phyloP scores from a whole-genome alignment of 805 yeast species.

The Cyberlindnera xylosilytica region DNA sequence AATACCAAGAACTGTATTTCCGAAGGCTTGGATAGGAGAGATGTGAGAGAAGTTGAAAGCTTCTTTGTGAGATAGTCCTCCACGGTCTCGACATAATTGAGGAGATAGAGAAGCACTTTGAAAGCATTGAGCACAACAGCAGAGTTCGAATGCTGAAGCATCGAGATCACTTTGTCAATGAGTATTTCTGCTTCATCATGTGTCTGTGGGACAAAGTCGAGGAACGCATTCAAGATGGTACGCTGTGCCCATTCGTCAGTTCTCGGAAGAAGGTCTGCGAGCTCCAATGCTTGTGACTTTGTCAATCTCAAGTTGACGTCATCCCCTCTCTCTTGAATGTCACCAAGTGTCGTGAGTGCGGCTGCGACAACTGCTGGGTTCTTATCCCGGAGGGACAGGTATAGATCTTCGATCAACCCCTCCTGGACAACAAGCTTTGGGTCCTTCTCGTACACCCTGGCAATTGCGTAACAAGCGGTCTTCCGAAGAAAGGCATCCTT shows the following conservation, averaged over 20 bases:
- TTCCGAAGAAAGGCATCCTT: conserved; percentile 60
- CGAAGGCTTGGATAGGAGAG: conserved; percentile 69
- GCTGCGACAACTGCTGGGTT: conserved; percentile 64
- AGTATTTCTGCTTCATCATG: conserved; percentile 62
- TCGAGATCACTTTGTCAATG: conserved; percentile 64
- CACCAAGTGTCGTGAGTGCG: conserved; percentile 64
- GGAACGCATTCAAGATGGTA: conserved; percentile 59
- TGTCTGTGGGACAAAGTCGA: conserved; percentile 67
- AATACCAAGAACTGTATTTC: conserved; percentile 82
- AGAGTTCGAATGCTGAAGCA: conserved; percentile 75
- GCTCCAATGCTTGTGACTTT: conserved; percentile 40
- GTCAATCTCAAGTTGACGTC: conserved; percentile 53
- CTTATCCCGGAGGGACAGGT: conserved; percentile 51
- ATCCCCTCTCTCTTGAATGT: conserved; percentile 56
- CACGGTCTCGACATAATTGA: conserved; percentile 64
- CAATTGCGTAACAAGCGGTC: conserved; percentile 66
- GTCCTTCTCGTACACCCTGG: conserved; percentile 60
- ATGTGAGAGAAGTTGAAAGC: conserved; percentile 64
- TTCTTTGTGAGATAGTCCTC: conserved; percentile 56
- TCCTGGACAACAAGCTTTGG: conserved; percentile 41
- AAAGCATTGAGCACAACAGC: conserved; percentile 77
- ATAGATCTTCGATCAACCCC: conserved; percentile 46
- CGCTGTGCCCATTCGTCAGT: conserved; percentile 66
- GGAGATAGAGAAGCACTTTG: conserved; percentile 65
- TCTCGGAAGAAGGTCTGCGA: conserved; percentile 33